Conservation (phyloP, 768 basidiomycete species). For the Boletus bicolor region DNA sequence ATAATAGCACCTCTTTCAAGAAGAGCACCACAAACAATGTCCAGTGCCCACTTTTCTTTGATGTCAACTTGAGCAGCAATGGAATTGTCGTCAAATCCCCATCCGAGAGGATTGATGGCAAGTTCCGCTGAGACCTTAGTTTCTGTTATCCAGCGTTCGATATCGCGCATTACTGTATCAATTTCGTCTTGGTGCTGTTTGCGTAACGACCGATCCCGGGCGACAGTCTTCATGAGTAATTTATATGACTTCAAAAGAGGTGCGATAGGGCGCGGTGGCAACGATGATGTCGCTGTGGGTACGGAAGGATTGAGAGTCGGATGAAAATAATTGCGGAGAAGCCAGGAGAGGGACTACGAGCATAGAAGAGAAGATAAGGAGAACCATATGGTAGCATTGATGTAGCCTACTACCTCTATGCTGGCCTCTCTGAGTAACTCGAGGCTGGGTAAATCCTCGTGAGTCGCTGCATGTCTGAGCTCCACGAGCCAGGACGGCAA, state of each 20-base stretch:
- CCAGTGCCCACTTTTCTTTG: conserved; percentile 66
- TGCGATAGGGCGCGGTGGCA: conserved; percentile 51
- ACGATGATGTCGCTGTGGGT: conserved; percentile 28
- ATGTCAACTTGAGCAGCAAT: conserved; percentile 40
- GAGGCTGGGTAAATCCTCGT: conserved; percentile 89
- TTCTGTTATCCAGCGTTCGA: conserved; percentile 81
- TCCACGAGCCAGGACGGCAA: conserved; percentile 90
- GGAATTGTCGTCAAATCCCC: conserved; percentile 35
- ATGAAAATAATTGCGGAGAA: conserved; percentile 80
- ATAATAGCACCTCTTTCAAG: conserved; percentile 73
- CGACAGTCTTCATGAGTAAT: conserved; percentile 53
- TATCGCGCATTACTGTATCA: conserved; percentile 48
- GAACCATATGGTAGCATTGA: background rate
- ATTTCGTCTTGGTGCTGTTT: conserved; percentile 50
- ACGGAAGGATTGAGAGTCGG: conserved; percentile 63
- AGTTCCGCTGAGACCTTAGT: conserved; percentile 59
- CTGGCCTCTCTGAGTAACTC: conserved; percentile 75
- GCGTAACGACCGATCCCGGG: conserved; percentile 62
- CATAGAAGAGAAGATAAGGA: conserved; percentile 7
- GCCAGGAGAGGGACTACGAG: conserved; percentile 74
- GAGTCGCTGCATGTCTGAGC: conserved; percentile 91
- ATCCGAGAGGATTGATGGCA: conserved; percentile 44
- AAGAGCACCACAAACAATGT: conserved; percentile 62
- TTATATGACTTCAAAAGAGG: conserved; percentile 79
- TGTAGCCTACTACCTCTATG: conserved; percentile 49